phyloP scores from a whole-genome alignment of 108 stramenopile species.

The Aurantiochytrium sp. region DNA sequence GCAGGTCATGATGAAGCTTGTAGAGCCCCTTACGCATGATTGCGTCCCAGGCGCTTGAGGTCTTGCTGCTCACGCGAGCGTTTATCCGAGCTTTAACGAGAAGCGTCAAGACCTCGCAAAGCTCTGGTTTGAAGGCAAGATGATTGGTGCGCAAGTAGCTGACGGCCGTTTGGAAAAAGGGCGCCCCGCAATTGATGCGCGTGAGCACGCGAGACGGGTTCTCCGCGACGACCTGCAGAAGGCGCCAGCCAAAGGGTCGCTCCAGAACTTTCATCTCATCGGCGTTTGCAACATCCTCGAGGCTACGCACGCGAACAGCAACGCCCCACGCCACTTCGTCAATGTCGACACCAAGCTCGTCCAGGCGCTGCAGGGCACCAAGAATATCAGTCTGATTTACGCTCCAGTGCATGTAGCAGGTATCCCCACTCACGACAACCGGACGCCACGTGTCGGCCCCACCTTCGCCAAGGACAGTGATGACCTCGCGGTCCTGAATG shows the following conservation, averaged over 20 bases:
- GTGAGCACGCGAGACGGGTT: not conserved
- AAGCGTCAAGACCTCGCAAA: conserved; percentile 9
- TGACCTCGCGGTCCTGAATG: conserved; percentile 1
- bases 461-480: not conserved
- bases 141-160: not conserved
- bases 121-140: conserved; percentile 3
- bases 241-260: not conserved
- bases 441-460: not conserved
- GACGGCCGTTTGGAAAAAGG: not conserved
- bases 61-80: not conserved
- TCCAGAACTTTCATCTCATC: not conserved
- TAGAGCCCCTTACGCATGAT: not conserved
- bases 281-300: not conserved
- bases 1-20: conserved; percentile 10
- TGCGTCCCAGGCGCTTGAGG: not conserved
- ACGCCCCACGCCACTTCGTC: conserved; percentile 11
- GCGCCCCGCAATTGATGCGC: not conserved
- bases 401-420: conserved; percentile 15
- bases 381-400: not conserved
- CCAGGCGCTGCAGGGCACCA: not conserved
- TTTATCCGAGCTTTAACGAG: not conserved
- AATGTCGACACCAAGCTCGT: not conserved
- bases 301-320: conserved; percentile 2
- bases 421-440: not conserved
- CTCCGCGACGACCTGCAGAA: not conserved